Base-by-base conservation (phyloP, 2,329 filamentous ascomycete species). In the Aspergillus tamarii region DNA sequence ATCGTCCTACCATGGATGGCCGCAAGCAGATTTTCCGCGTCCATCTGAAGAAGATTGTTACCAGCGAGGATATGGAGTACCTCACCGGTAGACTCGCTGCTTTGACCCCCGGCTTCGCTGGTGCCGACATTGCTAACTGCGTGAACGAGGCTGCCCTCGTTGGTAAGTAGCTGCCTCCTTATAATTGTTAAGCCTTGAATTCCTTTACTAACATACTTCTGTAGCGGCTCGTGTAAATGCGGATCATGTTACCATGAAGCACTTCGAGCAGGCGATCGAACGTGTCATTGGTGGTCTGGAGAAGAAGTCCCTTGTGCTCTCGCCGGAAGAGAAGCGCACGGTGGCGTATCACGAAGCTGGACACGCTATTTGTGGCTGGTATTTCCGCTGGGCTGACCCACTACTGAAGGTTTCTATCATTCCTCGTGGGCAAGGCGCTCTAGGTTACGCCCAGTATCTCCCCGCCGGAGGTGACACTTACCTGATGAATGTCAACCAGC, bases 371-470 rank as follows among this genome's bases (percentile, higher is more conserved):
- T 99, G 95, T 78, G 95, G 95, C 63, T 99, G 95, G 95, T 99
- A 91, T 84, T 92, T 99, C 82, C 88, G 92, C 80, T 93, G 91
- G 77, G 95, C 95, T n/a, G 95, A 99, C 74, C 95, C 95, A 21
- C 88, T 99, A 4, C 89, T 99, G 64, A 99, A 99, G 83, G 95
- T 99, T 52, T 97, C 94, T 63, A 99, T 99, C 80, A 98, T 99
- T 72, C 95, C 95, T 21, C 93, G 95, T 75, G 95, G 94, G 62
- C 91, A 95, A 78, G 95, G 93, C 41, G 93, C 94, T 30, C 85
- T 99, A 19, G 95, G 95, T 10, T 99, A 99, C 76, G 95, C 95
- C 1, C 95, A 99, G 79, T 98, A 98, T 77, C 86, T 99, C n/a
- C 95, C 95, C 0, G 86, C 90, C 26, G 89, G 89, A 62, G 78